phyloP scores from a whole-genome alignment of 768 basidiomycete genomes.

The Tephrocybe rancida region DNA sequence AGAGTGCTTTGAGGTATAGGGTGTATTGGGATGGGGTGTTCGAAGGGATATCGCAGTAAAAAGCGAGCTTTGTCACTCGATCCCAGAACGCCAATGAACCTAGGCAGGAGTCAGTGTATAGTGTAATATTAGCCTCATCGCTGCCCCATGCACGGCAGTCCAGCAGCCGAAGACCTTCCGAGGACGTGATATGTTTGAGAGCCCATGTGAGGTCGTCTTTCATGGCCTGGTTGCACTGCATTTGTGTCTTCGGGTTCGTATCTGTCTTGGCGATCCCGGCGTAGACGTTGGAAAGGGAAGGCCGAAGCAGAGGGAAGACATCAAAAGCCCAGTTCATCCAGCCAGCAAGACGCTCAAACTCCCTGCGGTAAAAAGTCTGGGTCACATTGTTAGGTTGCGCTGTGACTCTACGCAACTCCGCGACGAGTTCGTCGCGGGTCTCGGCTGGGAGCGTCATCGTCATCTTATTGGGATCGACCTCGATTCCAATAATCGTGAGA shows the following conservation, averaged over 20 bases:
- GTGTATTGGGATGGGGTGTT: not conserved
- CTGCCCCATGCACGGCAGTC: not conserved
- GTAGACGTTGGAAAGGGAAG: not conserved
- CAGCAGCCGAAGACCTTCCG: not conserved
- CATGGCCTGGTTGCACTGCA: not conserved
- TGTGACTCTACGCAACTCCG: not conserved
- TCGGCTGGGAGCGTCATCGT: conserved; percentile 1
- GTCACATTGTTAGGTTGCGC: not conserved
- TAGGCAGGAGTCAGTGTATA: not conserved
- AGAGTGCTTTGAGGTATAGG: not conserved
- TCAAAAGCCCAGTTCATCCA: conserved; percentile 5
- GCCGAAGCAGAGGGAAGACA: conserved; percentile 7
- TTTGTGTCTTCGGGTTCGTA: not conserved
- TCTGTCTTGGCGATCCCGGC: not conserved
- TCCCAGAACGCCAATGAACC: conserved; percentile 1
- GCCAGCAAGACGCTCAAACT: not conserved
- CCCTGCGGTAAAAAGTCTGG: not conserved
- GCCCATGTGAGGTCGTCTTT: not conserved
- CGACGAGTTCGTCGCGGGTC: not conserved
- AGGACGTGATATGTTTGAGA: not conserved
- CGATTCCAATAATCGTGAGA: conserved; percentile 1
- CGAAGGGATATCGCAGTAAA: not conserved
- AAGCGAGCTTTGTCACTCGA: not conserved
- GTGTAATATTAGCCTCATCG: not conserved
- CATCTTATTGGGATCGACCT: conserved; percentile 5